A percentile compares a stretch with the other conserved stretches of the same genome.
Conservation (phyloP, 2,329 filamentous ascomycete genomes). For the Exophiala spinifera region DNA sequence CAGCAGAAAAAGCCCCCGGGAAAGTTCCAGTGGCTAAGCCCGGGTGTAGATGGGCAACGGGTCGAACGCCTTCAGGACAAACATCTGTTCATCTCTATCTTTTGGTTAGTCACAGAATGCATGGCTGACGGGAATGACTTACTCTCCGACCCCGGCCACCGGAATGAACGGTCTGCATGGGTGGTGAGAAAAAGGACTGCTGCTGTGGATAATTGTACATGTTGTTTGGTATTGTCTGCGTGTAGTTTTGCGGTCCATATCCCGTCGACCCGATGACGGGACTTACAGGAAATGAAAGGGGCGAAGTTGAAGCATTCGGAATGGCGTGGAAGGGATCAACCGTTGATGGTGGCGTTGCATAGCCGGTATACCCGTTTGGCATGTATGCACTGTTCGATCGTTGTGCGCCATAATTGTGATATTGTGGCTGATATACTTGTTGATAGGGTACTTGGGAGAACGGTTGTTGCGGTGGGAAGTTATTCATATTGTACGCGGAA, state of each 20-base stretch:
- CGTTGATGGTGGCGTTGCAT: slow-evolving; percentile 40
- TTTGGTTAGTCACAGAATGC: neutral
- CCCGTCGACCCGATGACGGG: slow-evolving; percentile 45
- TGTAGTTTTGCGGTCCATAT: slow-evolving; percentile 46
- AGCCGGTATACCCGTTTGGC: slow-evolving; percentile 42
- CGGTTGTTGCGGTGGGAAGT: slow-evolving; percentile 35
- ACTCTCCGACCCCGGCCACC: slow-evolving; percentile 47
- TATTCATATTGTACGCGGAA: slow-evolving; percentile 39
- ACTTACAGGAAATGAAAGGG: slow-evolving; percentile 37
- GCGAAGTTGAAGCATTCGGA: slow-evolving; percentile 38
- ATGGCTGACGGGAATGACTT: slow-evolving; percentile 5
- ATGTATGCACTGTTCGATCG: slow-evolving; percentile 45
- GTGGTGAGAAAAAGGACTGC: slow-evolving; percentile 36
- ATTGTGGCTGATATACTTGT: slow-evolving; percentile 52
- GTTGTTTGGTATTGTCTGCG: slow-evolving; percentile 42
- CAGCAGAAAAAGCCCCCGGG: no score
- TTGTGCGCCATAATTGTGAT: slow-evolving; percentile 53
- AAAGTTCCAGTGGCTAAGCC: neutral
- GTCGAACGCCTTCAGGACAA: neutral
- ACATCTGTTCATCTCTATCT: neutral
- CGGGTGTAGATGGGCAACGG: neutral
- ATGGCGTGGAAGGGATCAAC: slow-evolving; percentile 42
- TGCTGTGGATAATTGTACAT: slow-evolving; percentile 53
- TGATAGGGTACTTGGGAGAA: slow-evolving; percentile 40
- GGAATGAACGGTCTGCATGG: slow-evolving; percentile 42